phyloP scores from a whole-genome alignment of 2,329 filamentous ascomycete genomes.

The Calonectria multiphialidica region DNA sequence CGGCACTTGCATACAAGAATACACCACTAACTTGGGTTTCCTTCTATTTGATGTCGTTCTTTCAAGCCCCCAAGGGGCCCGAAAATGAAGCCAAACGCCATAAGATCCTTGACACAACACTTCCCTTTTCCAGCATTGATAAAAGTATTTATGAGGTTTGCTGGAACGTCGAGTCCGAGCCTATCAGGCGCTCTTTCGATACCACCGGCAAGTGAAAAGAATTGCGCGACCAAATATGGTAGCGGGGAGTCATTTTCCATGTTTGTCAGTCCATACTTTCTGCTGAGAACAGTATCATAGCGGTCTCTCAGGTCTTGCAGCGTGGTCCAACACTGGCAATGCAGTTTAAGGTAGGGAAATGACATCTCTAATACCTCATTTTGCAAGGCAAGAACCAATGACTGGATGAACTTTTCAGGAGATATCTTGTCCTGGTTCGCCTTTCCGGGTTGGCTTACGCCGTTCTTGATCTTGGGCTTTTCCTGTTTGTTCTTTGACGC shows the following conservation, averaged over 20 bases:
- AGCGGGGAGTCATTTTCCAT: not conserved
- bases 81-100: not conserved
- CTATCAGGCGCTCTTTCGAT: not conserved
- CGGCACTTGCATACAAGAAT: not conserved
- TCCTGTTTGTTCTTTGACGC: conserved; percentile 26
- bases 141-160: not conserved
- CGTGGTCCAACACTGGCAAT: not conserved
- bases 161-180: not conserved
- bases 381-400: conserved; percentile 49
- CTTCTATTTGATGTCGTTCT: not conserved
- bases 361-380: conserved; percentile 51
- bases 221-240: not conserved
- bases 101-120: not conserved
- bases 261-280: not conserved
- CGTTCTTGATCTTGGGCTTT: conserved; percentile 1
- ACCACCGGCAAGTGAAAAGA: not conserved
- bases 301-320: not conserved
- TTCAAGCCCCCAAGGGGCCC: no score
- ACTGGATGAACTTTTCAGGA: conserved; percentile 45
- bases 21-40: not conserved
- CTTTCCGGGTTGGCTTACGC: not conserved
- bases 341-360: conserved; percentile 38
- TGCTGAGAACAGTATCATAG: not conserved
- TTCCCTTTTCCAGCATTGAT: not conserved
- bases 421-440: conserved; percentile 12